phyloP scores from a whole-genome alignment of 2,329 filamentous ascomycete genomes.

The Alternaria sp. region DNA sequence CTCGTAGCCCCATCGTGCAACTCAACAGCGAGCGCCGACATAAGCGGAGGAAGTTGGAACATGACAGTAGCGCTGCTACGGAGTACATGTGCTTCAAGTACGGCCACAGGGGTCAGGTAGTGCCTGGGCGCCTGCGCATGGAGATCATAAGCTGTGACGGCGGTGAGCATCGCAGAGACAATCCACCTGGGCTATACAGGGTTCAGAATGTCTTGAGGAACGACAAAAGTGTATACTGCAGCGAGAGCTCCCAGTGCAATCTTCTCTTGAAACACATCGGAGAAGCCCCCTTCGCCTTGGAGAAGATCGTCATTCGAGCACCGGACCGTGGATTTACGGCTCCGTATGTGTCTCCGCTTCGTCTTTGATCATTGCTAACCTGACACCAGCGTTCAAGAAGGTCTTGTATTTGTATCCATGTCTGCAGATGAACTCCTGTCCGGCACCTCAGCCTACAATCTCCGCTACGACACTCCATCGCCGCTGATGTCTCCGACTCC shows the following conservation, averaged over 20 bases:
- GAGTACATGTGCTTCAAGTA: conserved; percentile 68
- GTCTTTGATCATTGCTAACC: conserved; percentile 40
- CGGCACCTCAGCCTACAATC: conserved; percentile 76
- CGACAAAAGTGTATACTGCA: conserved; percentile 87
- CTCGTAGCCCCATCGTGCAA: conserved; percentile 33
- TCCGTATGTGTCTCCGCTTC: conserved; percentile 67
- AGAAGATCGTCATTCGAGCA: conserved; percentile 86
- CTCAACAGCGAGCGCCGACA: conserved; percentile 29
- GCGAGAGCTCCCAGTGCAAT: conserved; percentile 85
- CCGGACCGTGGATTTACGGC: conserved; percentile 82
- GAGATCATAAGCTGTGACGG: conserved; percentile 90
- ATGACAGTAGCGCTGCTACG: conserved; percentile 31
- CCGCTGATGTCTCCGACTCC: conserved; percentile 35
- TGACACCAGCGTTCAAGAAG: conserved; percentile 76
- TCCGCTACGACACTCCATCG: conserved; percentile 59
- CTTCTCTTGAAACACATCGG: conserved; percentile 83
- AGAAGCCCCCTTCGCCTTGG: conserved; percentile 78
- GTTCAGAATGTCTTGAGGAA: conserved; percentile 81
- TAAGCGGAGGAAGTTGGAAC: conserved; percentile 51
- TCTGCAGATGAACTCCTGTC: conserved; percentile 75
- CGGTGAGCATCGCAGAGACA: conserved; percentile 69
- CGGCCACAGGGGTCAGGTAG: conserved; percentile 85
- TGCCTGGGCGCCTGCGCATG: conserved; percentile 81
- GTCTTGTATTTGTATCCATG: conserved; percentile 92
- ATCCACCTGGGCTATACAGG: conserved; percentile 52